Evolutionary conservation across 352 stramenopile species (phyloP), one percentile per base, ranked within the genome.

Genomic region (Phytophthora sp.): DNA sequence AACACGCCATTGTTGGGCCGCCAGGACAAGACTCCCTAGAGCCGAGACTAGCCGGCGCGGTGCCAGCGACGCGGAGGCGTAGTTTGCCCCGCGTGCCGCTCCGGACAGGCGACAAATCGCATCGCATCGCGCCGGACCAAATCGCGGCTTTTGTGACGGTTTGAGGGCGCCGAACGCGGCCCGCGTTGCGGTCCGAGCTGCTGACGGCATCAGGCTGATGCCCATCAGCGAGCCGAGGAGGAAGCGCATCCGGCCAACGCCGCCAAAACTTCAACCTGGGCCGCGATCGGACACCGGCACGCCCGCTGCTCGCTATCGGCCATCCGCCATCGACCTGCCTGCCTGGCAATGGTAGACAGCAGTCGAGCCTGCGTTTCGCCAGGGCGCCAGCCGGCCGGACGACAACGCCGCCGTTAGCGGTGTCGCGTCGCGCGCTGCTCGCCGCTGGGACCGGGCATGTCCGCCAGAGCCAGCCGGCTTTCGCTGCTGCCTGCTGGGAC

Each of bases 251-350:
- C 12, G 23, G 24, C n/a, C n/a, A n/a, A n/a, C n/a, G n/a, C n/a
- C n/a, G 42, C 15, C 15, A 13, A 17, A 51, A 51, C 43, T 51
- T 51, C 43, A 51, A 51, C 43, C 43, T 51, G 23, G 26, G 24
- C 41, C 24, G 41, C 11, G 35, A 42, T 17, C n/a, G n/a, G 35
- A 42, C 35, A 24, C 35, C 35, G n/a, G 35, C n/a, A 42, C 35
- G 35, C 4, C 15, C 32, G 15, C 11, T 12, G n/a, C n/a, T n/a
- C n/a, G n/a, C n/a, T n/a, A n/a, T n/a, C n/a, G n/a, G n/a, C n/a
- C n/a, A n/a, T n/a, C n/a, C n/a, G n/a, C n/a, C n/a, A n/a, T n/a
- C n/a, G n/a, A n/a, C n/a, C n/a, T n/a, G n/a, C 32, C 32, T 21
- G 32, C 32, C n/a, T 42, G 35, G 35, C 35, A 42, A n/a, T 5